A percentile compares a stretch with the other conserved stretches of the same genome.
Evolutionary conservation across 1,284 basidiomycete species (phyloP).

Genomic region (Afroboletus lepidellus): DNA sequence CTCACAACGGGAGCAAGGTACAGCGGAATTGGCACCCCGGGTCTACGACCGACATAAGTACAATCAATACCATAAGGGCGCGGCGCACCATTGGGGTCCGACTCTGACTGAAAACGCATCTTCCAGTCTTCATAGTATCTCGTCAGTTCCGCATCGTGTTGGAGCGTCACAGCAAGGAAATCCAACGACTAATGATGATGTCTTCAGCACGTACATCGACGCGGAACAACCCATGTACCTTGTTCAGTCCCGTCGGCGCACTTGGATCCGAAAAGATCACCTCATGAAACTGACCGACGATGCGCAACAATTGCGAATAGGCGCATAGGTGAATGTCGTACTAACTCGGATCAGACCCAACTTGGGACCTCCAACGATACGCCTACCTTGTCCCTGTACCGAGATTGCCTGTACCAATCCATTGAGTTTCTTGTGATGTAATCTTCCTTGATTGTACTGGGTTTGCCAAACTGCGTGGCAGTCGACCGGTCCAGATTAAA

Average conservation of each 20-base stretch:
- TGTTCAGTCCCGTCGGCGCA: slow-evolving; percentile 69
- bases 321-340: slow-evolving; percentile 75
- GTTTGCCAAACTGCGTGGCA: slow-evolving; percentile 85
- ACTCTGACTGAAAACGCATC: slow-evolving; percentile 52
- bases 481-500: slow-evolving; percentile 82
- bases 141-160: slow-evolving; percentile 58
- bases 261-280: slow-evolving; percentile 73
- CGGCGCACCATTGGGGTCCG: slow-evolving; percentile 48
- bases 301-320: slow-evolving; percentile 65
- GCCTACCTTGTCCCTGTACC: slow-evolving; percentile 57
- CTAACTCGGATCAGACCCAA: slow-evolving; percentile 33
- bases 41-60: slow-evolving; percentile 41
- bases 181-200: slow-evolving; percentile 53
- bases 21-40: slow-evolving; percentile 61
- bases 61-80: background rate
- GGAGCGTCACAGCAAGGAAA: slow-evolving; percentile 60
- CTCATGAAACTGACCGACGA: slow-evolving; percentile 73
- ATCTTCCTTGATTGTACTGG: slow-evolving; percentile 82
- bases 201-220: background rate
- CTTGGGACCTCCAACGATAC: background rate
- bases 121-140: slow-evolving; percentile 65
- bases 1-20: slow-evolving; percentile 72
- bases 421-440: slow-evolving; percentile 72
- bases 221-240: slow-evolving; percentile 38
- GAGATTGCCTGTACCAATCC: slow-evolving; percentile 75